phyloP scores from a whole-genome alignment of 2,329 filamentous ascomycete genomes.

The Sporothrix schenckii region DNA sequence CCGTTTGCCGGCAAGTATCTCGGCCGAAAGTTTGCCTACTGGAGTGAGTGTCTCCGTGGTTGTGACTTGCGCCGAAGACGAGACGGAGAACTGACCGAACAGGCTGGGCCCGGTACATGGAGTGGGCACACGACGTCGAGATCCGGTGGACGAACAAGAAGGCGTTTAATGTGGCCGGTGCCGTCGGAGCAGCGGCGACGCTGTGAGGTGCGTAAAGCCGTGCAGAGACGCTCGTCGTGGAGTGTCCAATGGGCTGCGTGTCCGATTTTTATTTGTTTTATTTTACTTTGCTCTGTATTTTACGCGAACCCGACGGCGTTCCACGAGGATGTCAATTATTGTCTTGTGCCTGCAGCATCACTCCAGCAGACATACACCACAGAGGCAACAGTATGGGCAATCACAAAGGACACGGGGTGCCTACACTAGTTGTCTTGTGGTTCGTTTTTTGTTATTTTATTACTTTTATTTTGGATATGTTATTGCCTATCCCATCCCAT shows the following conservation, averaged over 20 bases:
- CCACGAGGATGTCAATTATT: background rate
- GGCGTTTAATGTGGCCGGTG: conserved; percentile 65
- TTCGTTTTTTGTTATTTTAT: background rate
- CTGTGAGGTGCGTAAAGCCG: conserved; percentile 47
- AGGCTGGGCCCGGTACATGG: conserved; percentile 95
- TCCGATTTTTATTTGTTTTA: background rate
- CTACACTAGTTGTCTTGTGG: background rate
- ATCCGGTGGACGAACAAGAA: conserved; percentile 66
- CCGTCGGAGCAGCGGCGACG: conserved; percentile 61
- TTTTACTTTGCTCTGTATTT: background rate
- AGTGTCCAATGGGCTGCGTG: background rate
- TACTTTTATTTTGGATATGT: conserved; percentile 1
- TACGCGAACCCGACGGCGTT: background rate
- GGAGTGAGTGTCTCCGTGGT: conserved; percentile 66
- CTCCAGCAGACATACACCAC: background rate
- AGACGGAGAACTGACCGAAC: conserved; percentile 29
- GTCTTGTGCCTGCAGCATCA: conserved; percentile 22
- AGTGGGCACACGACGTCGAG: conserved; percentile 85
- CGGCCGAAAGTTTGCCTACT: conserved; percentile 92
- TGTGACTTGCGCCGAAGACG: background rate
- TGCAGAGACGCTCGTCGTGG: background rate
- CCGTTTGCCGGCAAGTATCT: conserved; percentile 95
- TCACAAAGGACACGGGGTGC: background rate
- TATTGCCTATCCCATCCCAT: background rate
- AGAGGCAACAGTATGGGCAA: background rate